A percentile compares a stretch with the other conserved stretches of the same genome.
These are phyloP conservation scores for Podaxis sp. DNA, from an alignment of 768 basidiomycete genomes.

Conservation along the genomic window DNA sequence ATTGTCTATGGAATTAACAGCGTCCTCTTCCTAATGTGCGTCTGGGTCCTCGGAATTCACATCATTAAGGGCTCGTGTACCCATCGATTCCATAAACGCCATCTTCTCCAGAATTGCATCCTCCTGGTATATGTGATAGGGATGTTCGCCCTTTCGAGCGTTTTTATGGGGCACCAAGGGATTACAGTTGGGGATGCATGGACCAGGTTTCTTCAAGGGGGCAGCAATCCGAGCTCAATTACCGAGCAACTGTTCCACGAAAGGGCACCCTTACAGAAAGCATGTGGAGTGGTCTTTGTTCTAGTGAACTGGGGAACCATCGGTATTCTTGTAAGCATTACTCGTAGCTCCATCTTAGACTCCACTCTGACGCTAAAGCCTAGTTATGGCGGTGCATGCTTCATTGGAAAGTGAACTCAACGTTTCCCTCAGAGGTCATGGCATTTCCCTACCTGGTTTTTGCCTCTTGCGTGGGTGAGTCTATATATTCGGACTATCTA, in stretches of 20 bases:
- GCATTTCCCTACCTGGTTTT: slow-evolving; percentile 4
- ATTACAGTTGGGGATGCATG: not conserved
- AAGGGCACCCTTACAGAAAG: not conserved
- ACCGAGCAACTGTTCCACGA: not conserved
- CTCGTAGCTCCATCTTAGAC: not conserved
- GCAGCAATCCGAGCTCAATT: not conserved
- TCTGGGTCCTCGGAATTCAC: slow-evolving; percentile 8
- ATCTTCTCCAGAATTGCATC: slow-evolving; percentile 6
- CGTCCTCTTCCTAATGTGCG: slow-evolving; percentile 7
- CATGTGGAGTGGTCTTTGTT: not conserved
- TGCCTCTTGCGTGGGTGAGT: slow-evolving; percentile 3
- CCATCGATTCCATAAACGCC: slow-evolving; percentile 5
- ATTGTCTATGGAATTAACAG: slow-evolving; percentile 5
- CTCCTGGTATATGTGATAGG: not conserved
- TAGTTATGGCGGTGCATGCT: slow-evolving; percentile 13
- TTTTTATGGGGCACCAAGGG: slow-evolving; percentile 7
- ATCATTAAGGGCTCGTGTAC: slow-evolving; percentile 1
- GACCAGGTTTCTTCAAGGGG: not conserved
- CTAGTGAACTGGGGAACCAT: slow-evolving; percentile 9
- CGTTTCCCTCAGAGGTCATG: slow-evolving; percentile 9
- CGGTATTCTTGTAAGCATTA: slow-evolving; percentile 3
- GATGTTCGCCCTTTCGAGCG: slow-evolving; percentile 7
- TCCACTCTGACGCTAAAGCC: not conserved
- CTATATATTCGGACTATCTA: not conserved
- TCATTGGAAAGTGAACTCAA: slow-evolving; percentile 6